Evolutionary conservation across 1,139 yeast species (phyloP).

Genomic region (Debaryomyces fabryi): DNA sequence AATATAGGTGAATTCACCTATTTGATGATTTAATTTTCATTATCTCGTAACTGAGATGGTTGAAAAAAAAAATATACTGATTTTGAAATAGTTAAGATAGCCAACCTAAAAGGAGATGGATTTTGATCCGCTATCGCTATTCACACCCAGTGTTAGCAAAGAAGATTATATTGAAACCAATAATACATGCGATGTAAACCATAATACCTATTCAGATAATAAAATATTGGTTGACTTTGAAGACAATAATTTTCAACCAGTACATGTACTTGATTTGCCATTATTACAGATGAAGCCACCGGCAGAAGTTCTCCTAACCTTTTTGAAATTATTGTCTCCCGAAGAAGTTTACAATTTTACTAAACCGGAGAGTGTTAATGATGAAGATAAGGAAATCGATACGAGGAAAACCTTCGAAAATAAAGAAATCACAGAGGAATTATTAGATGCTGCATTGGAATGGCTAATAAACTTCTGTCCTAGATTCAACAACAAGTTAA

Average conservation of each 20-base stretch:
- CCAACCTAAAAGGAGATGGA: conserved; percentile 8
- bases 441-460: conserved; percentile 26
- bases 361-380: conserved; percentile 9
- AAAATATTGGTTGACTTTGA: background rate
- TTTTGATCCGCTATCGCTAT: conserved; percentile 15
- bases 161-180: background rate
- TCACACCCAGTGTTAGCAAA: conserved; percentile 9
- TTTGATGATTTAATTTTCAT: background rate
- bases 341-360: conserved; percentile 58
- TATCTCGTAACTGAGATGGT: conserved; percentile 3
- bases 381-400: conserved; percentile 13
- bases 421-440: conserved; percentile 22
- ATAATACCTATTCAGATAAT: background rate
- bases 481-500: conserved; percentile 26
- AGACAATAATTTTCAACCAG: conserved; percentile 33
- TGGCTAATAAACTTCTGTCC: conserved; percentile 49
- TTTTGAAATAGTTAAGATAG: background rate
- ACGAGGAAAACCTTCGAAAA: conserved; percentile 17
- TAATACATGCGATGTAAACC: background rate
- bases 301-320: conserved; percentile 40
- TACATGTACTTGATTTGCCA: conserved; percentile 74
- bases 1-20: background rate
- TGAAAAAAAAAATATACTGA: conserved; percentile 1
- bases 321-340: conserved; percentile 55
- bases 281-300: conserved; percentile 52